These are phyloP conservation scores for Didymosphaeria variabile DNA, from an alignment of 2,329 filamentous ascomycete species.

Conservation along the genomic window DNA sequence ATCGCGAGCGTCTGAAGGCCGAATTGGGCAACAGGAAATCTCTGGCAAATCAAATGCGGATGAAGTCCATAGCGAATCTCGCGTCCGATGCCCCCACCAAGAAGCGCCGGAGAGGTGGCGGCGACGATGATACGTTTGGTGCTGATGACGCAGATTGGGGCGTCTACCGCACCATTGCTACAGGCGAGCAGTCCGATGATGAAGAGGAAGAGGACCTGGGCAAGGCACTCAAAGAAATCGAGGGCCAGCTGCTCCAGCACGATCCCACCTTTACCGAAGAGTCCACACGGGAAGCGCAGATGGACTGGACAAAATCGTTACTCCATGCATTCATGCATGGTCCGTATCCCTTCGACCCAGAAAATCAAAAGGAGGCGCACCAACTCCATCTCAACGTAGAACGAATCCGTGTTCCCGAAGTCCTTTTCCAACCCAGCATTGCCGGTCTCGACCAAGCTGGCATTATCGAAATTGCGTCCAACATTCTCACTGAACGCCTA, in stretches of 20 bases:
- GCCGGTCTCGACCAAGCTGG: conserved; percentile 94
- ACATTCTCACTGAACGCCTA: conserved; percentile 87
- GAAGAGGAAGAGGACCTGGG: conserved; percentile 91
- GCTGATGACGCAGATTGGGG: conserved; percentile 98
- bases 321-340: conserved; percentile 91
- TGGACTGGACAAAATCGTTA: conserved; percentile 92
- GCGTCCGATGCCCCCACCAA: conserved; percentile 86
- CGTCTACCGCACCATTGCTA: conserved; percentile 91
- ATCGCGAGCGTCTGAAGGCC: conserved; percentile 89
- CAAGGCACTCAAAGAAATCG: conserved; percentile 76
- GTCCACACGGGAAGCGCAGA: conserved; percentile 88
- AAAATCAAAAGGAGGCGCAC: conserved; percentile 80
- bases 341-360: conserved; percentile 82
- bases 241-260: conserved; percentile 84
- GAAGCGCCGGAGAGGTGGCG: conserved; percentile 83
- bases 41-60: conserved; percentile 92
- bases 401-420: conserved; percentile 91
- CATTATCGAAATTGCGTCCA: conserved; percentile 88
- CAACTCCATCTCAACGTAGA: conserved; percentile 97
- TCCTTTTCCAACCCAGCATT: conserved; percentile 91
- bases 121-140: conserved; percentile 95
- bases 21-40: conserved; percentile 97
- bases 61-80: conserved; percentile 97
- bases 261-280: conserved; percentile 92
- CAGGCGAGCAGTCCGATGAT: conserved; percentile 81